Base-by-base conservation (phyloP, 1,139 yeast species). In the Hyphopichia fennica region DNA sequence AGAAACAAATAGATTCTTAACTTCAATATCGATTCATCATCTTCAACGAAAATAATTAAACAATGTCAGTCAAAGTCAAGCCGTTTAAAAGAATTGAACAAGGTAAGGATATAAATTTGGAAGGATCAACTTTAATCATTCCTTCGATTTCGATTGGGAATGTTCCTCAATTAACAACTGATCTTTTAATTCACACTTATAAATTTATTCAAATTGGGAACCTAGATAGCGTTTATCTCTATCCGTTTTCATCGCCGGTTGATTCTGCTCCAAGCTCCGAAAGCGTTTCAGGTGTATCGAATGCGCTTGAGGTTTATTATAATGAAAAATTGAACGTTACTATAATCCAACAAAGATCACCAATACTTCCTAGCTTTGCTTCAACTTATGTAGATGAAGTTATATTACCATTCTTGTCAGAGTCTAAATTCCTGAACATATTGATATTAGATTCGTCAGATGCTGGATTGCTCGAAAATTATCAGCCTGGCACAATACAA, bases 111-210 rank as follows among this genome's bases (percentile, higher is more conserved):
- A 31, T 6, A 3, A 17, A 29, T 14, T 5, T 29, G 4, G 34
- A n/a, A 16, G 34, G 27, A 11, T 49, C 68, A 9, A 61, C 63
- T 1, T 58, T 89, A 16, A 58, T 91, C 1, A 45, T 93, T 2
- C 98, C 98, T 0, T 66, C 91, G 0, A 87, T 93, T 0, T 82
- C 96, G 3, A 77, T 89, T 15, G 98, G 96, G 5, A 93, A 91
- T 57, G 86, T 90, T 3, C 96, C 98, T 0, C 99, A 93, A 60
- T 68, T 91, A 41, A 67, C 95, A 0, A 65, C 80, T 5, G 98
- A 91, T 61, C 69, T 91, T 32, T 65, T 93, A 33, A 67, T 90
- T 15, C 87, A 85, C 53, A 82, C 86, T 2, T 66, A 76, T 29
- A 71, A 69, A 1, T 77, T 85, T 44, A 49, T 63, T 41, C 76